Base-by-base conservation (phyloP, 345 rosid genomes). In the Ceriops decandra region DNA sequence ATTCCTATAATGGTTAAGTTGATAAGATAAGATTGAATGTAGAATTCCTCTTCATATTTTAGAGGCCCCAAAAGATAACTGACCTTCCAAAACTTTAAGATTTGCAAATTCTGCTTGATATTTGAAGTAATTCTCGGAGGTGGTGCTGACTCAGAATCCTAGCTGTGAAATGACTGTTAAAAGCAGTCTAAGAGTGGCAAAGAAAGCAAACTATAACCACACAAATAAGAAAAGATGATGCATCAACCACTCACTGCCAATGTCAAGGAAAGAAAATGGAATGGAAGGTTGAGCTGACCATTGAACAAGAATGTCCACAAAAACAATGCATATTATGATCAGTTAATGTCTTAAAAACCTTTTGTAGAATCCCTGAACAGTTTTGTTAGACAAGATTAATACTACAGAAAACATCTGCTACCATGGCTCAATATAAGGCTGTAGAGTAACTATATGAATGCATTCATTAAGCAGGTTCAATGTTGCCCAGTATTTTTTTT, bases 121-220 rank as follows among this genome's bases (percentile, higher is more conserved):
- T 91, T 93, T 17, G 98, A 86, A 68, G 88, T 93, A 69, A 93
- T 93, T 82, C 98, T 84, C 2, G 83, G 90, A 76, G 98, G 89
- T 47, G 96, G 89, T 38, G 82, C 72, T 52, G 85, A 67, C 52
- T 86, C 87, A n/a, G 93, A 83, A 53, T 74, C 91, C 97, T 87
- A 79, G 24, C 20, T 73, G 22, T 21, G 52, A 36, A 81, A 72
- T 66, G 62, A 52, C 60, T 52, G 64, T 64, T 53, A 79, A 66
- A 67, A 64, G 36, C 57, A 72, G 19, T 59, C 30, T 49, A 47
- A 31, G 63, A 56, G 60, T 15, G 24, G 24, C 26, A 8, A 13
- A 38, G 54, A 13, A 31, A 13, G 4, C n/a, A 20, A 16, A 22
- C 28, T 15, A 10, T 56, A 56, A 24, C 59, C 28, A 56, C 26